Evolutionary conservation across 148 eudicot genomes (phyloP).

Genomic region (Mesembryanthemum crystallinum): DNA sequence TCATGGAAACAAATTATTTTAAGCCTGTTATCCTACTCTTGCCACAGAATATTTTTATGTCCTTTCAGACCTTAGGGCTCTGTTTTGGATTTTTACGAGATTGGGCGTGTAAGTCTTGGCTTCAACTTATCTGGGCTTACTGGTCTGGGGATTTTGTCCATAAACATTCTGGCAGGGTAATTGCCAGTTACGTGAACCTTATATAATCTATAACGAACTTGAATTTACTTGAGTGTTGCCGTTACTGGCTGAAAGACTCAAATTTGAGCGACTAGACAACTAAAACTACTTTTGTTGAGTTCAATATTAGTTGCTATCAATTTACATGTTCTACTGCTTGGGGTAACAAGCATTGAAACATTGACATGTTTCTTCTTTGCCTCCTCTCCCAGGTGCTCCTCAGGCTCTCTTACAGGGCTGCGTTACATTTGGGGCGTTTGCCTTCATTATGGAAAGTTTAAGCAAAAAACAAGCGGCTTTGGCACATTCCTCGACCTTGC

Average conservation of each 20-base stretch:
- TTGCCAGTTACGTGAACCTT: background rate
- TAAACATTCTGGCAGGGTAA: background rate
- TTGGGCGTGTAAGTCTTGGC: background rate
- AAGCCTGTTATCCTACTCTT: background rate
- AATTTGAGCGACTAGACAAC: background rate
- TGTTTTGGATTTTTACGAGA: too few relatives aligned
- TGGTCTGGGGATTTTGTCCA: background rate
- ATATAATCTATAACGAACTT: background rate
- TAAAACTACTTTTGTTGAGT: background rate
- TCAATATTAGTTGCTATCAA: background rate
- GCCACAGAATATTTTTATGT: background rate
- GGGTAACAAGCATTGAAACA: background rate
- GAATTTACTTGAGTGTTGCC: background rate
- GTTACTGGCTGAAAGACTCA: too few relatives aligned
- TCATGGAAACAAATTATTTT: too few relatives aligned
- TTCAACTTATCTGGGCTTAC: background rate
- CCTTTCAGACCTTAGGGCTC: background rate
- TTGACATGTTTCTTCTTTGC: conserved; percentile 7
- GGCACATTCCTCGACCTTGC: conserved; percentile 44
- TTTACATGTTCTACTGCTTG: background rate
- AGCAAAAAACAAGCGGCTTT: conserved; percentile 78
- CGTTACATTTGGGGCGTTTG: conserved; percentile 82
- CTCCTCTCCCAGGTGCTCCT: conserved; percentile 60
- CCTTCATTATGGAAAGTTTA: conserved; percentile 65
- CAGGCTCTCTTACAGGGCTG: conserved; percentile 79